A percentile compares a stretch with the other conserved stretches of the same genome.
Evolutionary conservation across 2,329 filamentous ascomycete genomes (phyloP).

Genomic region (Falciphora oryzae): DNA sequence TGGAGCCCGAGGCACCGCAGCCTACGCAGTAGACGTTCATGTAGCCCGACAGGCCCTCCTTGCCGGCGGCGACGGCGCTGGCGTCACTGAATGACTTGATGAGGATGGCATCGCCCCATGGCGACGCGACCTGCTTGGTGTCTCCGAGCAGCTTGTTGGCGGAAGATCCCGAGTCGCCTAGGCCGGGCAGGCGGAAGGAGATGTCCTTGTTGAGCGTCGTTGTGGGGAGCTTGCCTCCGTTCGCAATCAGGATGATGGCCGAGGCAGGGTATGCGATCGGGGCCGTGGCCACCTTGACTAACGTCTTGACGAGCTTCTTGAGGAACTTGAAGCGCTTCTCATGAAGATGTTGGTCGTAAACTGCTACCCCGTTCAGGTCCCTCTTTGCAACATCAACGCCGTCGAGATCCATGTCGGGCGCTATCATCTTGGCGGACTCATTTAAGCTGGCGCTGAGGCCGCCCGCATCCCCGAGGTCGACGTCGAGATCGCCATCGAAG

Average conservation of each 20-base stretch:
- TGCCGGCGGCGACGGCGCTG: neutral
- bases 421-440: constrained; percentile 14
- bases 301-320: constrained; percentile 1
- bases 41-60: constrained; percentile 15
- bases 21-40: constrained; percentile 26
- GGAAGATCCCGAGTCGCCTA: constrained; percentile 3
- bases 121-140: constrained; percentile 19
- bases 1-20: constrained; percentile 24
- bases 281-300: neutral
- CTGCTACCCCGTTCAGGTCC: too few species aligned
- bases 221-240: neutral
- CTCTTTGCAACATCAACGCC: too few species aligned
- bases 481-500: constrained; percentile 25
- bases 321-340: neutral
- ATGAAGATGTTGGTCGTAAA: neutral
- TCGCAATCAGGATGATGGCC: constrained; percentile 1
- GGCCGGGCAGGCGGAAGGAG: constrained; percentile 7
- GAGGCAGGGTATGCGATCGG: neutral
- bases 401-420: constrained; percentile 9
- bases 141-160: constrained; percentile 16
- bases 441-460: constrained; percentile 13
- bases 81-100: constrained; percentile 21
- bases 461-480: constrained; percentile 18
- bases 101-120: constrained; percentile 25
- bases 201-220: constrained; percentile 6